Percentiles rank a stretch among this genome's conserved stretches.
phyloP scores from a whole-genome alignment of 2,329 filamentous ascomycete species.

The Microcyclosporella mali region DNA sequence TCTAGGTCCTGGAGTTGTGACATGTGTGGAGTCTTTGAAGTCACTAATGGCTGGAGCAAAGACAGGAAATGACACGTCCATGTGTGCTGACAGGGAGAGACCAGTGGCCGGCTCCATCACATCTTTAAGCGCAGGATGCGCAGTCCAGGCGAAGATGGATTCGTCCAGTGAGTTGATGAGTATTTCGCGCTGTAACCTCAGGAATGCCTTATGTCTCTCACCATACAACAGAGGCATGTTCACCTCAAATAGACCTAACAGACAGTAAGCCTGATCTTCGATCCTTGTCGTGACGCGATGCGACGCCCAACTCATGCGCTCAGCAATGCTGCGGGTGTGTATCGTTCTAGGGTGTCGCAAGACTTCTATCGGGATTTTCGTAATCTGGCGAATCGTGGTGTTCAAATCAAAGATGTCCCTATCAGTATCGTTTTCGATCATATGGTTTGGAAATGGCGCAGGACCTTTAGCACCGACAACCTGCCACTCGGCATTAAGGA shows the following conservation, averaged over 20 bases:
- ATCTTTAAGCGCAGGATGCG: too few relatives aligned
- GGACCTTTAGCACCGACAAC: constrained; percentile 6
- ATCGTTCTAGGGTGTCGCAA: neutral
- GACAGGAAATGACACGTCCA: too few relatives aligned
- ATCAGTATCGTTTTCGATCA: too few relatives aligned
- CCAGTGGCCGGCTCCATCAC: too few relatives aligned
- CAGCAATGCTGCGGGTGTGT: neutral
- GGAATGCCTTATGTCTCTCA: neutral
- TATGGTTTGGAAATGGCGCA: too few relatives aligned
- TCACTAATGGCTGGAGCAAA: too few relatives aligned
- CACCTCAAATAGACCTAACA: constrained; percentile 41
- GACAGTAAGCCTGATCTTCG: constrained; percentile 42
- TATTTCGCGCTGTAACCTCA: constrained; percentile 1
- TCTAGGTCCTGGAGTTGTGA: too few relatives aligned
- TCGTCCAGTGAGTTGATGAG: constrained; percentile 1
- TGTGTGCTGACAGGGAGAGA: too few relatives aligned
- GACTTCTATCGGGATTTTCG: neutral
- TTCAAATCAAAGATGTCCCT: neutral
- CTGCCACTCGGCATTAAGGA: constrained; percentile 4
- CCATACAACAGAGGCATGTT: constrained; percentile 29
- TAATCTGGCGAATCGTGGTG: neutral
- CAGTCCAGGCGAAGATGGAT: neutral
- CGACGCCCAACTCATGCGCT: constrained; percentile 11
- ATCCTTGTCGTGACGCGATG: constrained; percentile 8
- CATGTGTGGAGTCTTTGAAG: too few relatives aligned